These are phyloP conservation scores for Pouteria campechiana DNA, from an alignment of 179 eudicot genomes.

Conservation along the genomic window DNA sequence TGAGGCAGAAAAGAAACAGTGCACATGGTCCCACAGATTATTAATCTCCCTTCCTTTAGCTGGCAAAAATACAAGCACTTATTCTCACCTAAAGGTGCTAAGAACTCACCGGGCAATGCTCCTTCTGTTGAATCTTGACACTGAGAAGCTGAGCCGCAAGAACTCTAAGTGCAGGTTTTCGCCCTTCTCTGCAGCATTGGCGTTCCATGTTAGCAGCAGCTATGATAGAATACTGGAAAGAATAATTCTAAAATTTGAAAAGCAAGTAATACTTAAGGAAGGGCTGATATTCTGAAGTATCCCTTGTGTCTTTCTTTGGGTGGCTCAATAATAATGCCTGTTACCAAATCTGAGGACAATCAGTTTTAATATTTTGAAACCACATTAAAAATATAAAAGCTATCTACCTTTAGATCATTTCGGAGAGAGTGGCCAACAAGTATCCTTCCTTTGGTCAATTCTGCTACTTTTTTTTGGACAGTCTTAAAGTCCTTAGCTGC, in stretches of 20 bases:
- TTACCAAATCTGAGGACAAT: constrained; percentile 8
- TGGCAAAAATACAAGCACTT: background rate
- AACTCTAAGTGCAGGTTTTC: constrained; percentile 65
- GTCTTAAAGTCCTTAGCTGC: constrained; percentile 78
- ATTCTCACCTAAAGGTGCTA: background rate
- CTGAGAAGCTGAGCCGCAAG: constrained; percentile 78
- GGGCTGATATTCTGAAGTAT: constrained; percentile 80
- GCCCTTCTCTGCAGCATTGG: constrained; percentile 47
- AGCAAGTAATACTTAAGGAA: constrained; percentile 51
- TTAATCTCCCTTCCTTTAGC: background rate
- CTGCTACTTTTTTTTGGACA: constrained; percentile 85
- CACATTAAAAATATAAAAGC: background rate
- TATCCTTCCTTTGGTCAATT: constrained; percentile 63
- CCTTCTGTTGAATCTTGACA: constrained; percentile 79
- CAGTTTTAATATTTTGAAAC: background rate
- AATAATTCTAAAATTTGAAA: background rate
- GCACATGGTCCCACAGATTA: too few relatives aligned
- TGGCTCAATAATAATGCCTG: constrained; percentile 84
- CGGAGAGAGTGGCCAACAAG: constrained; percentile 97
- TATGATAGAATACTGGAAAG: background rate
- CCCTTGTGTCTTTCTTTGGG: constrained; percentile 75
- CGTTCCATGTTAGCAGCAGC: background rate
- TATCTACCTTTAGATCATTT: constrained; percentile 74
- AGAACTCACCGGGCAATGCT: constrained; percentile 90
- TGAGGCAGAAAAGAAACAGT: too few relatives aligned